phyloP scores from a whole-genome alignment of 208 protist species.

The Leptomonas seymouri region DNA sequence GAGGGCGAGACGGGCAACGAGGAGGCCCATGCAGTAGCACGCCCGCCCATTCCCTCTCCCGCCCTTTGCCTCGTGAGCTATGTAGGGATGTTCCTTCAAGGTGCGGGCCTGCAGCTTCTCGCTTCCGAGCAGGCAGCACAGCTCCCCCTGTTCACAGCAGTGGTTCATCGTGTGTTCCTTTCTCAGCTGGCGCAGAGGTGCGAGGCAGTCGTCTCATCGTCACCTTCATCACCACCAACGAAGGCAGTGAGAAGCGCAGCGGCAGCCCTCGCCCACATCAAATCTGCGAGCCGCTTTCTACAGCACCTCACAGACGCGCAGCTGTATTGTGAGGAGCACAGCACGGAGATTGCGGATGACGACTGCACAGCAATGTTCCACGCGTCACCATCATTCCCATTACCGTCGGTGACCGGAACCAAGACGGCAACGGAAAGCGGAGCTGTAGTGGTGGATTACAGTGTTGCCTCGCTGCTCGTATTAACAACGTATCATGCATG shows the following conservation, averaged over 20 bases:
- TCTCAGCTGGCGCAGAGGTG: neutral
- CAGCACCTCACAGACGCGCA: conserved; percentile 15
- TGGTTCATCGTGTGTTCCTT: conserved; percentile 9
- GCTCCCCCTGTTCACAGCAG: conserved; percentile 13
- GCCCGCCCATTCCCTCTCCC: conserved; percentile 7
- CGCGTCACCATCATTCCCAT: neutral
- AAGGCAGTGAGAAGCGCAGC: neutral
- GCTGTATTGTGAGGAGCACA: conserved; percentile 12
- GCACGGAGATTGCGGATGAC: conserved; percentile 15
- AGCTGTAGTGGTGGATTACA: conserved; percentile 6
- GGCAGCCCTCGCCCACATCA: conserved; percentile 11
- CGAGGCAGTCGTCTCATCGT: neutral
- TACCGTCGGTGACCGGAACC: neutral
- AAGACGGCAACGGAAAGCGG: neutral
- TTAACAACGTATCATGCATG: conserved; percentile 19
- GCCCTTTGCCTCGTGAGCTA: conserved; percentile 32
- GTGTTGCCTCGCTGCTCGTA: conserved; percentile 19
- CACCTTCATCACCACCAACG: too few relatives aligned
- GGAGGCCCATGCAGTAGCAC: neutral
- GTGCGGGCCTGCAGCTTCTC: conserved; percentile 25
- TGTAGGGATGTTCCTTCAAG: conserved; percentile 26
- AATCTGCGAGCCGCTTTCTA: conserved; percentile 6
- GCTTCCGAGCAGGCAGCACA: conserved; percentile 21
- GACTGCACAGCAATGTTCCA: conserved; percentile 22
- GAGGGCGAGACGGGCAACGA: neutral